Evolutionary conservation across 768 basidiomycete genomes (phyloP).

Genomic region (Pisolithus orientalis): DNA sequence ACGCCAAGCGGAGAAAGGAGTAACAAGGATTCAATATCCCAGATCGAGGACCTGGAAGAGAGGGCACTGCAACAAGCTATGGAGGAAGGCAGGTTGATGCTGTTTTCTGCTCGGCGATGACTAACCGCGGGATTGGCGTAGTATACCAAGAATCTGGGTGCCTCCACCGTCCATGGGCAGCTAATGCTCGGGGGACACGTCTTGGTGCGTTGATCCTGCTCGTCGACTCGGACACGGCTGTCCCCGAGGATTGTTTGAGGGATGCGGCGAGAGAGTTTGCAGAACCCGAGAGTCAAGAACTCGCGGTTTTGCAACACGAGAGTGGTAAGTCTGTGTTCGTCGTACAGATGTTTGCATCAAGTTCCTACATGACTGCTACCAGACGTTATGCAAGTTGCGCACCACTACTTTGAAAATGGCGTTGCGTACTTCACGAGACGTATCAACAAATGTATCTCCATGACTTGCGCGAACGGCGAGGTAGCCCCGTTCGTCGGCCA

Average conservation of each 20-base stretch:
- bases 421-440: slow-evolving; percentile 84
- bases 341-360: not conserved
- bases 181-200: slow-evolving; percentile 67
- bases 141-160: slow-evolving; percentile 48
- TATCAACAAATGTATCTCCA: slow-evolving; percentile 78
- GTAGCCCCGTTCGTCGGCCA: slow-evolving; percentile 78
- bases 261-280: slow-evolving; percentile 84
- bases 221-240: slow-evolving; percentile 84
- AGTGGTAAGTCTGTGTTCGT: slow-evolving; percentile 45
- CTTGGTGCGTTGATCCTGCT: slow-evolving; percentile 76
- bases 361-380: slow-evolving; percentile 3
- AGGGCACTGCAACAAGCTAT: slow-evolving; percentile 45
- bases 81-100: slow-evolving; percentile 39
- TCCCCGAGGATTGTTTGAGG: slow-evolving; percentile 86
- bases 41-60: slow-evolving; percentile 40
- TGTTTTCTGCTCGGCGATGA: slow-evolving; percentile 25
- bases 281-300: slow-evolving; percentile 53
- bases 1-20: slow-evolving; percentile 3
- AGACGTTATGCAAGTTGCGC: slow-evolving; percentile 88
- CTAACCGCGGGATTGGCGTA: slow-evolving; percentile 33
- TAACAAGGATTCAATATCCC: slow-evolving; percentile 7
- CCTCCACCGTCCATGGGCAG: slow-evolving; percentile 67
- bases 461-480: slow-evolving; percentile 77
- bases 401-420: slow-evolving; percentile 89
- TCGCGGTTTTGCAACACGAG: slow-evolving; percentile 88